Evolutionary conservation across 352 stramenopile genomes (phyloP).

Genomic region (Phytophthora cryptogea): DNA sequence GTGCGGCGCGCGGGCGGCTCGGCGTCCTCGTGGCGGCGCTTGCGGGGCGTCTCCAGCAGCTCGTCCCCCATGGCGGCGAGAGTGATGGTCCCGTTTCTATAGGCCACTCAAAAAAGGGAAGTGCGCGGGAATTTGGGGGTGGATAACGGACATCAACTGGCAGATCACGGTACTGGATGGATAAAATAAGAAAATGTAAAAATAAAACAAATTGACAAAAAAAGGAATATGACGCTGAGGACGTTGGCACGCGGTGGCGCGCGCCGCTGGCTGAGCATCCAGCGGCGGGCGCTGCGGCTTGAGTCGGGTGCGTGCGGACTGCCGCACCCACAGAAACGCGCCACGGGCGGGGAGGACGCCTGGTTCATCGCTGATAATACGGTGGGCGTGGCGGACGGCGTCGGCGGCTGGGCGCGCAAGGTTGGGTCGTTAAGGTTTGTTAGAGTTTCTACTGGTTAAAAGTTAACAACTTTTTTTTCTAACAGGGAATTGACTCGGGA

Average conservation of each 20-base stretch:
- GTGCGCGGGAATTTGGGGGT: neutral
- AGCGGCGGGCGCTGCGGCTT: conserved; percentile 46
- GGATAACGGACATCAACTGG: too few relatives aligned
- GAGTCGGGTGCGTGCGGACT: conserved; percentile 74
- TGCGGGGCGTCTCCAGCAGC: conserved; percentile 2
- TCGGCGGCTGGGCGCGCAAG: conserved; percentile 87
- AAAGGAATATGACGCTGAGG: conserved; percentile 8
- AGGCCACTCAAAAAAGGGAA: neutral
- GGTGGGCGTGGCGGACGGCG: conserved; percentile 86
- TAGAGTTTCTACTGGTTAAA: neutral
- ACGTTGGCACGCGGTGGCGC: neutral
- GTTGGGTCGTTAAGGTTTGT: conserved; percentile 23
- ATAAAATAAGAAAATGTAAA: too few relatives aligned
- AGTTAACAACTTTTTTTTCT: too few relatives aligned
- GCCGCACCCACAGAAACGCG: conserved; percentile 83
- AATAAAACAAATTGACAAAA: neutral
- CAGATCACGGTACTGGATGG: too few relatives aligned
- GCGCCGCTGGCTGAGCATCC: conserved; percentile 20
- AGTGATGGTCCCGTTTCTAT: neutral
- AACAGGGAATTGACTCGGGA: conserved; percentile 82
- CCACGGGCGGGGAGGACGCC: conserved; percentile 84
- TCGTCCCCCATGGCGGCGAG: neutral
- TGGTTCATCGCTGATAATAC: conserved; percentile 82
- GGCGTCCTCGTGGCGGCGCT: conserved; percentile 10
- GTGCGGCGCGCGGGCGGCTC: conserved; percentile 19